Percentiles rank a stretch among this genome's conserved stretches.
Evolutionary conservation across 1,284 basidiomycete genomes (phyloP).

Genomic region (Cystobasidium slooffiae): DNA sequence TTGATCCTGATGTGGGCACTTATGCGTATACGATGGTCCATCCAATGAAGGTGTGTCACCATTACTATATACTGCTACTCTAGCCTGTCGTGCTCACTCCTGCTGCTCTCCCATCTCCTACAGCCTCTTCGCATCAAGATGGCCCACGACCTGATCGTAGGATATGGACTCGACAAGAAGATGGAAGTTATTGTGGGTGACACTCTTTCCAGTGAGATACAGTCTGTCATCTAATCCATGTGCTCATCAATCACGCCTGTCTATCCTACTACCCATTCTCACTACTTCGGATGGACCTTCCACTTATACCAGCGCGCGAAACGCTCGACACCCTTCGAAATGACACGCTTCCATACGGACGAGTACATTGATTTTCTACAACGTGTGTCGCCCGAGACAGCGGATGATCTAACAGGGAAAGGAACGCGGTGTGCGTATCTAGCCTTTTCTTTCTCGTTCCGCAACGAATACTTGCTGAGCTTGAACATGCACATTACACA

Average conservation of each 20-base stretch:
- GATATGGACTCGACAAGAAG: conserved; percentile 84
- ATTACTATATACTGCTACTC: not conserved
- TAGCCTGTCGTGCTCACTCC: not conserved
- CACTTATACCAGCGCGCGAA: conserved; percentile 68
- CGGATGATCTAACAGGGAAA: conserved; percentile 78
- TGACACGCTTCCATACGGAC: conserved; percentile 95
- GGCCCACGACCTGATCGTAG: conserved; percentile 87
- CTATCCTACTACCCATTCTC: not conserved
- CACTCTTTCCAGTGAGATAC: not conserved
- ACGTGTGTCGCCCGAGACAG: conserved; percentile 85
- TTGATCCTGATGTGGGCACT: conserved; percentile 39
- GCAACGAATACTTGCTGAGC: not conserved
- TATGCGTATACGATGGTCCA: conserved; percentile 45
- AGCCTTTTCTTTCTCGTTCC: not conserved
- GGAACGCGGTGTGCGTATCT: conserved; percentile 76
- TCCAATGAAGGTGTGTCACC: conserved; percentile 38
- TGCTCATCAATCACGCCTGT: not conserved
- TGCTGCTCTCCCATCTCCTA: conserved; percentile 11
- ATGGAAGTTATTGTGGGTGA: conserved; percentile 83
- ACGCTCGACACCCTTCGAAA: conserved; percentile 76
- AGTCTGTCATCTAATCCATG: not conserved
- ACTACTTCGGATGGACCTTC: not conserved
- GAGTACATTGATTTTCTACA: conserved; percentile 93
- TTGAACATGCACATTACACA: conserved; percentile 53
- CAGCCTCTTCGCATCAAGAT: conserved; percentile 75